phyloP scores from a whole-genome alignment of 2,329 filamentous ascomycete genomes.

The Thielaviopsis euricoi region DNA sequence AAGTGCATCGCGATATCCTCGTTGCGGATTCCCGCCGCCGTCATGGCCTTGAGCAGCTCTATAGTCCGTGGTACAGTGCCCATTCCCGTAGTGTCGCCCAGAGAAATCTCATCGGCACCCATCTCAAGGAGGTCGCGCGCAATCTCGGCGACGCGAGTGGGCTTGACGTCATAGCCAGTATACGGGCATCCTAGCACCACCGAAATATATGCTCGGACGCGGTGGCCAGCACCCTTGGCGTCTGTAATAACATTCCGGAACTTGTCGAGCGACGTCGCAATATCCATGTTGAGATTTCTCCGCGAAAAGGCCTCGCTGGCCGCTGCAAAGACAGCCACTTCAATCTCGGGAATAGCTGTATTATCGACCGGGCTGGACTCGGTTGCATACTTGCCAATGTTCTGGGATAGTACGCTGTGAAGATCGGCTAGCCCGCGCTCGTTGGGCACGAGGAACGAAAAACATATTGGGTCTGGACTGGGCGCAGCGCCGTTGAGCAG shows the following conservation, averaged over 20 bases:
- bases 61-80: slow-evolving; percentile 59
- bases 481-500: slow-evolving; percentile 41
- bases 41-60: slow-evolving; percentile 46
- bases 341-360: slow-evolving; percentile 34
- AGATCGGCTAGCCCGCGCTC: slow-evolving; percentile 54
- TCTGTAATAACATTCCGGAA: slow-evolving; percentile 55
- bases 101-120: slow-evolving; percentile 78
- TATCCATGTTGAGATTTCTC: slow-evolving; percentile 68
- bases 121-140: slow-evolving; percentile 60
- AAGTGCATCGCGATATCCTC: slow-evolving; percentile 70
- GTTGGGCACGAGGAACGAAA: slow-evolving; percentile 71
- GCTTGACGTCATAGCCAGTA: slow-evolving; percentile 47
- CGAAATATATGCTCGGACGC: slow-evolving; percentile 65
- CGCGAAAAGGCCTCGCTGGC: slow-evolving; percentile 68
- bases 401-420: slow-evolving; percentile 31
- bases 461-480: slow-evolving; percentile 43
- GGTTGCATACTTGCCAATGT: slow-evolving; percentile 35
- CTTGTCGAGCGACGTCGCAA: slow-evolving; percentile 53
- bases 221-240: slow-evolving; percentile 47
- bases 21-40: slow-evolving; percentile 48
- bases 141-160: slow-evolving; percentile 46
- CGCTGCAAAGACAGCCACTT: slow-evolving; percentile 66
- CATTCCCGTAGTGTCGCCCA: slow-evolving; percentile 84
- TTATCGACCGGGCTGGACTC: slow-evolving; percentile 27
- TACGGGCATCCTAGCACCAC: slow-evolving; percentile 71